Percentiles rank a stretch among this genome's conserved stretches.
Evolutionary conservation across 73 alveolate genomes (phyloP).

Genomic region (Paramecium octaurelia): DNA sequence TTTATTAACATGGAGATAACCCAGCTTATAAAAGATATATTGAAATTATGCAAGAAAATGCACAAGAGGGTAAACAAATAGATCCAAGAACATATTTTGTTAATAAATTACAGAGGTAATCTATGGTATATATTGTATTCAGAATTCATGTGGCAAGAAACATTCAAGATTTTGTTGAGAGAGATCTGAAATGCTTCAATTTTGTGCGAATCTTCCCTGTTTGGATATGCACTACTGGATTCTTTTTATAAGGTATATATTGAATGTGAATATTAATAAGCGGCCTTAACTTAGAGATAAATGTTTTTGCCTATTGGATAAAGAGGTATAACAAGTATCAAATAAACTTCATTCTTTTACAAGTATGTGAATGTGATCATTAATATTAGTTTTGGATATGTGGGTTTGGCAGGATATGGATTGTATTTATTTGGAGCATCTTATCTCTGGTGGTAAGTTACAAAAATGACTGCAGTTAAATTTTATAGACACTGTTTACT

Average conservation of each 20-base stretch:
- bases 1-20: slow-evolving; percentile 61
- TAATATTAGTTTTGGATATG: neutral
- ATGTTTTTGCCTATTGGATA: slow-evolving; percentile 52
- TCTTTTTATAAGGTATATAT: neutral
- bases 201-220: slow-evolving; percentile 60
- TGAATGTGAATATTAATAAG: neutral
- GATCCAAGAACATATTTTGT: slow-evolving; percentile 62
- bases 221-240: slow-evolving; percentile 54
- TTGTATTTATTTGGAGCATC: slow-evolving; percentile 30
- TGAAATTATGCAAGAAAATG: slow-evolving; percentile 52
- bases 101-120: slow-evolving; percentile 43
- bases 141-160: slow-evolving; percentile 56
- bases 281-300: slow-evolving; percentile 1
- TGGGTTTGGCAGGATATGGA: neutral
- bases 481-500: slow-evolving; percentile 49
- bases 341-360: slow-evolving; percentile 51
- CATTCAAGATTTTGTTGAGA: slow-evolving; percentile 52
- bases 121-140: neutral
- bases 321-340: slow-evolving; percentile 53
- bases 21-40: slow-evolving; percentile 59
- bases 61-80: slow-evolving; percentile 53
- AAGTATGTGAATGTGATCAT: neutral
- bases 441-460: slow-evolving; percentile 53
- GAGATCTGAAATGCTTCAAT: slow-evolving; percentile 56
- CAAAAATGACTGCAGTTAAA: slow-evolving; percentile 50